Evolutionary conservation across 2,329 filamentous ascomycete species (phyloP).

Genomic region (Penicillium decumbens): DNA sequence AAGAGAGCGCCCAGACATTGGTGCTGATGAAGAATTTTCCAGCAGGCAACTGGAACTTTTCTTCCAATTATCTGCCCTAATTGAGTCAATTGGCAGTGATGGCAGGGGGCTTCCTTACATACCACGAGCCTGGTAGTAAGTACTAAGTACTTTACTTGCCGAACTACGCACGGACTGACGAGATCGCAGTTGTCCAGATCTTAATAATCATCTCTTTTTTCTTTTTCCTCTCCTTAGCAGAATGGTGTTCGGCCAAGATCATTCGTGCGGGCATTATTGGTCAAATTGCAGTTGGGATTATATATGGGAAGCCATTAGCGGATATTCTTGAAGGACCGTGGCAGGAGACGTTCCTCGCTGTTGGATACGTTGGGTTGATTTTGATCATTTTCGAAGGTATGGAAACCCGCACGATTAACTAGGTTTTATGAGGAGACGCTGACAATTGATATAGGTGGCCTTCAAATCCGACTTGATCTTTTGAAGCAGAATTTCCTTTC

Average conservation of each 20-base stretch:
- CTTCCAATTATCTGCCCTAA: background rate
- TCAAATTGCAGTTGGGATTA: slow-evolving; percentile 46
- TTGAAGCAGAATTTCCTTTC: slow-evolving; percentile 45
- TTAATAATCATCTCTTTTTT: slow-evolving; percentile 46
- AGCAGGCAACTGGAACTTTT: background rate
- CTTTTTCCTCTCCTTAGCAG: slow-evolving; percentile 41
- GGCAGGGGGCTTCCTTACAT: slow-evolving; percentile 34
- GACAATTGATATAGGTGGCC: slow-evolving; percentile 33
- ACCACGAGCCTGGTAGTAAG: slow-evolving; percentile 40
- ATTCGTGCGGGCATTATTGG: slow-evolving; percentile 47
- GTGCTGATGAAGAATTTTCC: background rate
- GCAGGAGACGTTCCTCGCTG: slow-evolving; percentile 46
- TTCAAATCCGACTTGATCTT: slow-evolving; percentile 46
- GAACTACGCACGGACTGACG: slow-evolving; percentile 4
- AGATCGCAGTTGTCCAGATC: slow-evolving; percentile 35
- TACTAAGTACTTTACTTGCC: background rate
- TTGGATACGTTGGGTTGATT: slow-evolving; percentile 49
- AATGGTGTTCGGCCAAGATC: slow-evolving; percentile 41
- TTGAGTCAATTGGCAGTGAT: slow-evolving; percentile 1
- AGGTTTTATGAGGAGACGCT: background rate
- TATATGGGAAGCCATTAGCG: slow-evolving; percentile 46
- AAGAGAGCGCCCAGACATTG: slow-evolving; percentile 4
- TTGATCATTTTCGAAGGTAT: slow-evolving; percentile 48
- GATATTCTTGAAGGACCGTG: slow-evolving; percentile 42
- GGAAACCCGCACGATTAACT: background rate